Percentiles rank a stretch among this genome's conserved stretches.
Evolutionary conservation across 805 yeast species (phyloP).

Genomic region (Lachancea dasiensis): DNA sequence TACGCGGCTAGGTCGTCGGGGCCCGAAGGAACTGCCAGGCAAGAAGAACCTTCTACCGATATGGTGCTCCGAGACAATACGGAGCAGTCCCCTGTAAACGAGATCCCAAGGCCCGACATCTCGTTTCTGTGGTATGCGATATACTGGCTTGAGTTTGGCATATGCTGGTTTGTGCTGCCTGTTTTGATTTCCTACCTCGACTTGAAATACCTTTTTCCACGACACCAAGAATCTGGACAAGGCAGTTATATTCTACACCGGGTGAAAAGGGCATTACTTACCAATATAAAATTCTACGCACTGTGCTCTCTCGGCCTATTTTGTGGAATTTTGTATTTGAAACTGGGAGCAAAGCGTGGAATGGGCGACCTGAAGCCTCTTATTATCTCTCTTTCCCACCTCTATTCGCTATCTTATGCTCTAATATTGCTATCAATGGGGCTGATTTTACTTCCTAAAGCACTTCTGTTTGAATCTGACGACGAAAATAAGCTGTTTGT

Average conservation of each 20-base stretch:
- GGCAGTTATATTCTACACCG: conserved; percentile 15
- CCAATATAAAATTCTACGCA: conserved; percentile 28
- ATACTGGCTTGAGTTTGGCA: conserved; percentile 28
- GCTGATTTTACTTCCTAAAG: conserved; percentile 25
- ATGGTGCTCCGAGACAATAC: too few relatives aligned
- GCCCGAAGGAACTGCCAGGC: neutral
- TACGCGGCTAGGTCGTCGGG: conserved; percentile 11
- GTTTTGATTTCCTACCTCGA: conserved; percentile 28
- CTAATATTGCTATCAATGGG: conserved; percentile 27
- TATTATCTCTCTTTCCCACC: conserved; percentile 28
- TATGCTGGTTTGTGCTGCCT: conserved; percentile 31
- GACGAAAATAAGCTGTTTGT: conserved; percentile 23
- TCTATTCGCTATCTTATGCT: conserved; percentile 29
- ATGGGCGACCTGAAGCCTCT: conserved; percentile 26
- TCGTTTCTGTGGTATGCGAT: conserved; percentile 22
- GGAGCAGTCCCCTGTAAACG: neutral
- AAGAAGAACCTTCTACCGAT: neutral
- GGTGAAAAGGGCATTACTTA: conserved; percentile 19
- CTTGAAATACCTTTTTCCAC: conserved; percentile 22
- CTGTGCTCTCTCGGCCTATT: conserved; percentile 21
- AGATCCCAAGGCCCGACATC: conserved; percentile 11
- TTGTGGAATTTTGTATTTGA: conserved; percentile 23
- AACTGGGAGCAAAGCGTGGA: conserved; percentile 22
- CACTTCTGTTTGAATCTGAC: conserved; percentile 16
- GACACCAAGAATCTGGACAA: conserved; percentile 6